Evolutionary conservation across 257 asterid genomes (phyloP).

Genomic region (Oldenlandia corymbosa): DNA sequence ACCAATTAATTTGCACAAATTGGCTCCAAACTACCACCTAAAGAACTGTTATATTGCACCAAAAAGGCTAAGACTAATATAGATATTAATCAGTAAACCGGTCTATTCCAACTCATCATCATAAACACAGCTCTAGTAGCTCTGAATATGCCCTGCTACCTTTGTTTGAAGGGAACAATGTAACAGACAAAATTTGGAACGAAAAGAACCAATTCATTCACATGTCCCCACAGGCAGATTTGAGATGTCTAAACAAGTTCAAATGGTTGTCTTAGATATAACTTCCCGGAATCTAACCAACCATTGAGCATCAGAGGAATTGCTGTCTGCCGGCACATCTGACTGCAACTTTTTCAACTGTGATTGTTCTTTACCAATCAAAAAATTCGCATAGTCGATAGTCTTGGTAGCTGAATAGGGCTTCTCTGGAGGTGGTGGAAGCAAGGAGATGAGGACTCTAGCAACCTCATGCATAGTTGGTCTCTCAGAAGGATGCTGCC

Average conservation of each 20-base stretch:
- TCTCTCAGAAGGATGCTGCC: conserved; percentile 57
- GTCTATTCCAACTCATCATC: background rate
- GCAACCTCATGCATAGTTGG: conserved; percentile 93
- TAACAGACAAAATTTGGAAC: conserved; percentile 14
- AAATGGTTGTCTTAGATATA: conserved; percentile 69
- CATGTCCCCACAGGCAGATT: conserved; percentile 1
- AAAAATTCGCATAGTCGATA: conserved; percentile 48
- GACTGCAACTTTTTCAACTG: conserved; percentile 23
- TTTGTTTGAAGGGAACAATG: background rate
- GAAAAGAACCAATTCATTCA: background rate
- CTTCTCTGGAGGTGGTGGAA: conserved; percentile 51
- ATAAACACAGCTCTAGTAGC: background rate
- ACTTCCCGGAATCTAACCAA: conserved; percentile 73
- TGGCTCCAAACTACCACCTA: background rate
- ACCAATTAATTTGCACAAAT: background rate
- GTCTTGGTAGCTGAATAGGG: conserved; percentile 28
- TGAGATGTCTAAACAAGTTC: conserved; percentile 5
- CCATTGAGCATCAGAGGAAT: conserved; percentile 84
- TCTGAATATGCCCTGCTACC: background rate
- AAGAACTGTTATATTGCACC: background rate
- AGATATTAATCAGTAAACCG: too few relatives aligned
- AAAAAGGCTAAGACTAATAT: background rate
- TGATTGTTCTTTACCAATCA: conserved; percentile 42
- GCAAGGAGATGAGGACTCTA: conserved; percentile 59
- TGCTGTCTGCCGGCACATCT: conserved; percentile 32